Evolutionary conservation across 768 basidiomycete genomes (phyloP), one percentile per base, ranked within the genome.

Genomic region (Russula brevipes): DNA sequence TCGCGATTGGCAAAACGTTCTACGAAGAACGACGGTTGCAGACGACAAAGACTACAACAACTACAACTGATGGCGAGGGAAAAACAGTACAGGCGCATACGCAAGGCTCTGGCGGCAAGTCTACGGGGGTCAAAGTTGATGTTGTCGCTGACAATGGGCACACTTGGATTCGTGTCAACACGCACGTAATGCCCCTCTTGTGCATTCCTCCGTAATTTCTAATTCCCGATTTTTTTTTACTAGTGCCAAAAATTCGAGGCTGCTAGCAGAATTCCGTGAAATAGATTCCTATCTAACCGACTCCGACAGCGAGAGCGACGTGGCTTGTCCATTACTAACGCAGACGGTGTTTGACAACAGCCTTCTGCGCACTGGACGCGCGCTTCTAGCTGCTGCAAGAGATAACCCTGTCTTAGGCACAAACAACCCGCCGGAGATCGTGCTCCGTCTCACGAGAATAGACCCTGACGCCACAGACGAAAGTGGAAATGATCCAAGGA

Each of bases 161-260:
- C 30, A 76, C 77, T 3, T 96, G 94, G 94, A 85, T 91, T 45
- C 82, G 91, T 68, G 82, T 94, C 41, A 94, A 94, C 74, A 94
- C 92, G 92, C 92, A 70, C 71, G 87, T 83, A 36, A 53, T 36
- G 35, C 24, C 16, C n/a, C 12, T 52, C 57, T 60, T 57, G 58
- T 44, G 46, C 58, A 47, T 55, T 45, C 60, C 46, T 54, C 6
- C 53, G 33, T 58, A 19, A 50, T 61, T 67, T 54, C 11, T n/a
- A 7, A 41, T 54, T 52, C 31, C 31, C 33, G 46, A n/a, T 24
- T 24, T 24, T 59, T 33, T 17, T 7, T 19, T 2, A 17, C 0
- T 68, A 94, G 91, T 10, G 83, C 88, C 10, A 94, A 88, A 69
- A 89, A 90, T 64, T 78, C 85, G 4, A 85, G 89, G 1, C 77